Percentiles rank a stretch among this genome's conserved stretches.
phyloP scores from a whole-genome alignment of 2,329 filamentous ascomycete species.

The Fusarium sp. region DNA sequence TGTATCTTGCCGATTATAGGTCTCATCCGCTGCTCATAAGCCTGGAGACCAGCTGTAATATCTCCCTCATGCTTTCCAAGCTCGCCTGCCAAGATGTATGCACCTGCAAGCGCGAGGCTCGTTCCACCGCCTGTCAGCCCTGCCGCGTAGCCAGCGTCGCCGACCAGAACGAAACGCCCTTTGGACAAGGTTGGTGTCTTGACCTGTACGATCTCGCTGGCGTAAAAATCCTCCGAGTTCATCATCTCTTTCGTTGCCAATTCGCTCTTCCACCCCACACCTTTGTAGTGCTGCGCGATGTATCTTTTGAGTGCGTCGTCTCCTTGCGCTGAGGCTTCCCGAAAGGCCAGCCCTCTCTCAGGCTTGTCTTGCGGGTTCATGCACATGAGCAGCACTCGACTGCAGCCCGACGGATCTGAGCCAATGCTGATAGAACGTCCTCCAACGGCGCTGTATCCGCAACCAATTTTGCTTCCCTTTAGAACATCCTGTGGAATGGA shows the following conservation, averaged over 20 bases:
- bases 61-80: conserved; percentile 50
- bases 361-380: conserved; percentile 51
- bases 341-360: conserved; percentile 55
- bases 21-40: conserved; percentile 60
- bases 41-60: conserved; percentile 52
- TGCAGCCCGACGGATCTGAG: conserved; percentile 53
- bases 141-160: conserved; percentile 66
- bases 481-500: conserved; percentile 58
- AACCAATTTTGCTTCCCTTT: conserved; percentile 55
- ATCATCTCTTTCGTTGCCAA: conserved; percentile 56
- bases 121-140: conserved; percentile 65
- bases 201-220: conserved; percentile 61
- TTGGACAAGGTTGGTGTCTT: conserved; percentile 56
- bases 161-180: conserved; percentile 63
- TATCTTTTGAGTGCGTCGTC: conserved; percentile 53
- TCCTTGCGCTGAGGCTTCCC: conserved; percentile 55
- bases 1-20: conserved; percentile 59
- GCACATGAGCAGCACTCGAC: conserved; percentile 54
- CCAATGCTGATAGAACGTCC: conserved; percentile 58
- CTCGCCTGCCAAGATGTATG: conserved; percentile 68
- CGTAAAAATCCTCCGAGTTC: conserved; percentile 62
- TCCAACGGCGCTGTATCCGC: conserved; percentile 55
- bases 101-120: conserved; percentile 61
- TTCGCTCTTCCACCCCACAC: conserved; percentile 62
- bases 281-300: conserved; percentile 58